Evolutionary conservation across 306 rosid species (phyloP), one percentile per base, ranked within the genome.

Genomic region (Casuarina glauca): DNA sequence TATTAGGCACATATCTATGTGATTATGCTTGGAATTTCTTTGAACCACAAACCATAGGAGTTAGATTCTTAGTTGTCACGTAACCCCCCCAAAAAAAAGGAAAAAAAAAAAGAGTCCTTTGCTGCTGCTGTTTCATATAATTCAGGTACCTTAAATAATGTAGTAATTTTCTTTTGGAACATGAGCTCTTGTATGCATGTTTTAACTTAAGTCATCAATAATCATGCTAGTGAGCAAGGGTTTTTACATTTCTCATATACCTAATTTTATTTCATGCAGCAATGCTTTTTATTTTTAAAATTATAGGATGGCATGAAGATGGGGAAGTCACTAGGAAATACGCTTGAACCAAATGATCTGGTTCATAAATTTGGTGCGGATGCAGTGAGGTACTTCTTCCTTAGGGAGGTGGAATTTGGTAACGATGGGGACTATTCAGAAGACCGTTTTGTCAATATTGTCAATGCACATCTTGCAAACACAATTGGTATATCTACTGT

Each of bases 261-360:
- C 70, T 57, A 84, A 80, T 87, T 93, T 87, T 69, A 88, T 86
- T 83, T 90, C 83, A 91, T 89, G 90, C 93, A 84, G 90, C 91
- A 80, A 84, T 82, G 79, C 76, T 79, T 94, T 90, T 87, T 85
- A 82, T 86, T 84, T 89, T 87, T 89, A 73, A 83, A 79, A 80
- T 88, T 87, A 81, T 91, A 95, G 99, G 99, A 93, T 89, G 99
- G 99, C 79, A 83, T 91, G 99, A 95, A 95, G 88, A 93, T 95
- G 99, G 99, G 99, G 70, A 92, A 95, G 80, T 88, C 99, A 6
- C 84, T 93, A 43, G 99, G 99, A 61, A 95, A 95, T 85, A 95
- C 97, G n/a, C 93, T 91, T 76, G 99, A 93, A 84, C 97, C 99
- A 78, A 93, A 89, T 41, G 96, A 95, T 72, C 87, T 93, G 91